Conservation (phyloP, 495 filamentous ascomycete genomes). For the Trichocladium antarcticum region DNA sequence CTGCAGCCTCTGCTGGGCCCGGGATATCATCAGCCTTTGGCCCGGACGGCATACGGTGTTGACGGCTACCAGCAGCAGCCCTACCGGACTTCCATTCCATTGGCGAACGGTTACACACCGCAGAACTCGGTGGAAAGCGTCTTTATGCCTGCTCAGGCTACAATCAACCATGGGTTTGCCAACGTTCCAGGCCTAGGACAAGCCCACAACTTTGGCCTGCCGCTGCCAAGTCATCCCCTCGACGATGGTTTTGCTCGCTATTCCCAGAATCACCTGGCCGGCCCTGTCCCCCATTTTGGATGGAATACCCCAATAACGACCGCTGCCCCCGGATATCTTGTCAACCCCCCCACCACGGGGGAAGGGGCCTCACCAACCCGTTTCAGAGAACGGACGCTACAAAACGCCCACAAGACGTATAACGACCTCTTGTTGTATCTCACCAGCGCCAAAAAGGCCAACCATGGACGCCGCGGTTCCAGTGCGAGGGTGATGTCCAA, state of each 20-base stretch:
- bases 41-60: conserved; percentile 64
- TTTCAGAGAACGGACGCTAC: conserved; percentile 70
- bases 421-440: conserved; percentile 71
- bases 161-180: conserved; percentile 16
- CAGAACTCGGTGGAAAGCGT: conserved; percentile 27
- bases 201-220: conserved; percentile 18
- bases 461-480: conserved; percentile 20
- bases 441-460: conserved; percentile 48
- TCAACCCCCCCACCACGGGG: background rate
- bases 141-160: conserved; percentile 23
- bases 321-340: conserved; percentile 1
- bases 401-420: conserved; percentile 81
- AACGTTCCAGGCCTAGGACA: conserved; percentile 21
- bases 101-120: conserved; percentile 24
- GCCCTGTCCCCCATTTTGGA: conserved; percentile 14
- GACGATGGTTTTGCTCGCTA: conserved; percentile 26
- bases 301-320: conserved; percentile 15
- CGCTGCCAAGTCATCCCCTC: conserved; percentile 20
- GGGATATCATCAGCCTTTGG: conserved; percentile 55
- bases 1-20: conserved; percentile 62
- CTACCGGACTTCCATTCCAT: conserved; percentile 23
- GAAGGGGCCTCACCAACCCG: conserved; percentile 38
- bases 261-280: conserved; percentile 9
- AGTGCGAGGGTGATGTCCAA: conserved; percentile 24
- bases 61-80: conserved; percentile 56